Percentiles rank a stretch among this genome's conserved stretches.
phyloP scores from a whole-genome alignment of 192 early-diverging fungal species.

The Linnemannia exigua region DNA sequence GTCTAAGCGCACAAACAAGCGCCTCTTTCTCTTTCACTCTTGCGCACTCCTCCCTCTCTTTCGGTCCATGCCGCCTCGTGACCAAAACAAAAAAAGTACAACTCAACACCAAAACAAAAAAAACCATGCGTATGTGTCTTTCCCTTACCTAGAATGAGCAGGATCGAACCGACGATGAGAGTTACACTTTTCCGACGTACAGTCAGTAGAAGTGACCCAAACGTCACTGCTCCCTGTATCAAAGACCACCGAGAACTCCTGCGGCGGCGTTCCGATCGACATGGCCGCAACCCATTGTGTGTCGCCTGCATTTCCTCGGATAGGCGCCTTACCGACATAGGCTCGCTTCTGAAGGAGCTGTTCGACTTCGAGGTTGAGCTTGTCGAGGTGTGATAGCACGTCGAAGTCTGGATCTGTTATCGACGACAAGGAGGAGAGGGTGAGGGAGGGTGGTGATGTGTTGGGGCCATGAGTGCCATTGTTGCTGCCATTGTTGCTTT shows the following conservation, averaged over 20 bases:
- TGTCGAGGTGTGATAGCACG: background rate
- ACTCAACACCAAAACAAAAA: background rate
- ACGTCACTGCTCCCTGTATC: slow-evolving; percentile 73
- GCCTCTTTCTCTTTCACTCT: no score
- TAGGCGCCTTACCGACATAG: slow-evolving; percentile 48
- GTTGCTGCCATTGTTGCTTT: background rate
- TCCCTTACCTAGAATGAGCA: slow-evolving; percentile 56
- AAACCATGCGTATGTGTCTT: no score
- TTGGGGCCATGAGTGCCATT: background rate
- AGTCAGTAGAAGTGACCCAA: slow-evolving; percentile 68
- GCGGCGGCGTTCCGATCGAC: slow-evolving; percentile 64
- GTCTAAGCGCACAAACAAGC: no score
- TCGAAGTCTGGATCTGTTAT: background rate
- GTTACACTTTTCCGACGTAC: slow-evolving; percentile 59
- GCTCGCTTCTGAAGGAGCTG: slow-evolving; percentile 30
- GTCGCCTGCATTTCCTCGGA: slow-evolving; percentile 42
- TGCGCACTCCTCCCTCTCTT: no score
- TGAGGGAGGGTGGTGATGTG: background rate
- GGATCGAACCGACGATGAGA: slow-evolving; percentile 62
- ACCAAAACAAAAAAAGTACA: background rate
- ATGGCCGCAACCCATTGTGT: slow-evolving; percentile 59
- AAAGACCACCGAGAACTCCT: slow-evolving; percentile 70
- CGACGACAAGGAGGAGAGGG: background rate
- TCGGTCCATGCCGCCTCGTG: no score
- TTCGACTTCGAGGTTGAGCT: background rate